Base-by-base conservation (phyloP, 108 stramenopile species). In the Conticribra guillardii region DNA sequence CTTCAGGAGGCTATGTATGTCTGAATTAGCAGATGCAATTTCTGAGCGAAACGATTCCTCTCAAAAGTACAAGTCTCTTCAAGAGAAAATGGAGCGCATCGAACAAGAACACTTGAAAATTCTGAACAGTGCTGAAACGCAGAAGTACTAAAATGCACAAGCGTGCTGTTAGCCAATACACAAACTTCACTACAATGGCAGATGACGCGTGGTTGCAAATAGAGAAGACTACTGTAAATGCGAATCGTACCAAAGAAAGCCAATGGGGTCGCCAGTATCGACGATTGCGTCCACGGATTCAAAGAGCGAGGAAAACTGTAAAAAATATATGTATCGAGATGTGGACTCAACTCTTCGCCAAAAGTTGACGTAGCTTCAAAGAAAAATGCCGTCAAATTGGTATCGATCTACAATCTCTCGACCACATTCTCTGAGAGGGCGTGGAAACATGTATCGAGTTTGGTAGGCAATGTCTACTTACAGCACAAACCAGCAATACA, bases 161-260 rank as follows among this genome's bases (percentile, higher is more conserved):
- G 2, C 14, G 9, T 46, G 66, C 54, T 46, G 54, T 45, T 7
- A 46, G 11, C 26, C 54, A 67, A 30, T 67, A 67, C 66, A 31
- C 55, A 17, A 67, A 67, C 44, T 67, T 56, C 29, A 67, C 66
- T 34, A 31, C 53, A 3, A 65, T 65, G 34, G 21, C 33, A 24
- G 24, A 18, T 33, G 64, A 65, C n/a, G 8, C 47, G 19, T 1
- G 46, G 1, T 22, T 33, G 5, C 16, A 27, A 37, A 18, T 22
- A 34, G 37, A 53, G 1, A 24, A 53, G 24, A 48, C 41, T 33
- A 11, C 37, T 1, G 22, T 19, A 1, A 51, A 15, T 8, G 50
- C 50, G 32, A 50, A 18, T 8, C 26, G 32, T 17, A 23, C 30
- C 2, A 14, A 47, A 24, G 46, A 47, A 5, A 24, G n/a, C 8